Conservation (phyloP, 192 early-diverging fungal species). For the Coemansia sp. region DNA sequence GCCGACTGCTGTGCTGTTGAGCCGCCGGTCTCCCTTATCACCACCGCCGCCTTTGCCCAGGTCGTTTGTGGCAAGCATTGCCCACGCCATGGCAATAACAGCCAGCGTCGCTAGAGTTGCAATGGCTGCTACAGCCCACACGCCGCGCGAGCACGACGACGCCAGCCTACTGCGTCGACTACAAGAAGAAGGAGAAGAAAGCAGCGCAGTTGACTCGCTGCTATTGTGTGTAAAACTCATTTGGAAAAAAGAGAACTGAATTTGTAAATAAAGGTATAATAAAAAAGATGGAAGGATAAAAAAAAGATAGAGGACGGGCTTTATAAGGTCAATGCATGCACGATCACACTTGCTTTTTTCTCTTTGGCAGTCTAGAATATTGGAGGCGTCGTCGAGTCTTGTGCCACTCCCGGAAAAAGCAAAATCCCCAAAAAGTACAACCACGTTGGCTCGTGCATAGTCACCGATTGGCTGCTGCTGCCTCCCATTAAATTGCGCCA, state of each 20-base stretch:
- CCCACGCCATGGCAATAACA: slow-evolving; percentile 1
- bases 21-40: slow-evolving; percentile 10
- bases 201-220: slow-evolving; percentile 13
- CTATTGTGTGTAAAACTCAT: not conserved
- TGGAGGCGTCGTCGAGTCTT: not conserved
- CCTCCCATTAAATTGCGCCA: not conserved
- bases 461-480: not conserved
- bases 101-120: not conserved
- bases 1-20: slow-evolving; percentile 47
- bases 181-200: not conserved
- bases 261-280: not conserved
- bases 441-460: not conserved
- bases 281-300: not conserved
- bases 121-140: not conserved
- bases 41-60: not conserved
- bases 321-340: not conserved
- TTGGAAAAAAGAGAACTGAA: not conserved
- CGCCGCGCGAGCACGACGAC: not conserved
- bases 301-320: not conserved
- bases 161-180: not conserved
- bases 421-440: not conserved
- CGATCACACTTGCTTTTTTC: not conserved
- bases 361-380: not conserved
- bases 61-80: not conserved
- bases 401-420: not conserved